Evolutionary conservation across 495 filamentous ascomycete genomes (phyloP), one percentile per base, ranked within the genome.

Genomic region (Aspergillus nanangensis): DNA sequence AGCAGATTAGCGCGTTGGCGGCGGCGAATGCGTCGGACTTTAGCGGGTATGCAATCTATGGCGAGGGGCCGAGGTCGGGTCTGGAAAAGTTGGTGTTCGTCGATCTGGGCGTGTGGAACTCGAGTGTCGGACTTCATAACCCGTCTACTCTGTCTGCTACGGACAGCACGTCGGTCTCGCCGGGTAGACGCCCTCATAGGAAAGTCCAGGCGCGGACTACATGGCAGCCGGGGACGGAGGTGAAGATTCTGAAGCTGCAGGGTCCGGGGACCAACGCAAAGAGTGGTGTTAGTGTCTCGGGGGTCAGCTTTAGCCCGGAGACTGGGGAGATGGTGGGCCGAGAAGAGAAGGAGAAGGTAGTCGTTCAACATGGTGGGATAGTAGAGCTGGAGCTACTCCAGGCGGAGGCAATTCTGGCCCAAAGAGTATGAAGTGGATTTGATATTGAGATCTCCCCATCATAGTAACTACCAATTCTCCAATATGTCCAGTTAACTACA

Each of bases 241-340:
- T 47, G 10, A 19, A 47, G 18, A 14, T 47, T 13, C 5, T 47
- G 3, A 8, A 37, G 8, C 27, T 47, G 4, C 45, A 47, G 45
- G 45, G 45, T n/a, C 45, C 45, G 25, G 45, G 45, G 17, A 47
- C 37, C 5, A 47, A 47, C 31, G 45, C 45, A 13, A 47, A 47
- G 37, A 47, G 45, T 25, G 37, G 15, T 2, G 45, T 47, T 8
- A 41, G 3, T 17, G 45, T 47, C 14, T 47, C 45, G 17, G 45
- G 45, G 1, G 8, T 47, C 7, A 29, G 25, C 5, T 14, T 47
- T 5, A 37, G 41, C 34, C 1, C 22, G 15, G 15, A 13, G 17
- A 38, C 44, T 3, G 44, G 44, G 0, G 17, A 38, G 2, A 5
- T 34, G 18, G 36, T 47, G 4, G 45, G 45, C 13, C 13, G 23